Base-by-base conservation (phyloP, 495 filamentous ascomycete species). In the Aspergillus sclerotiicarbonarius region DNA sequence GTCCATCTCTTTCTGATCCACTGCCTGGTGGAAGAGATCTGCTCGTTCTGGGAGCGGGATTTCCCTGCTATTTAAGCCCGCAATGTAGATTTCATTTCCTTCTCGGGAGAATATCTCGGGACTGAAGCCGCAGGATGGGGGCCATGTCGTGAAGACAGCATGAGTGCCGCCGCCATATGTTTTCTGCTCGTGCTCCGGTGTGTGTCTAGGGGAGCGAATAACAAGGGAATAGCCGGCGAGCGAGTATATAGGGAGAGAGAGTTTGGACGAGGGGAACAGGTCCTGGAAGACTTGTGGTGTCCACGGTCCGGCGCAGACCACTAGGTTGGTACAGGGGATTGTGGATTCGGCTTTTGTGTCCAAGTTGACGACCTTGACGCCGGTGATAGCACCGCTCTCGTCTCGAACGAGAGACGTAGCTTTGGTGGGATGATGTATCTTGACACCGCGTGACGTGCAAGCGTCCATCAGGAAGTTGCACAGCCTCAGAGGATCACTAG, bases 191-290 rank as follows among this genome's bases (percentile, higher is more conserved):
- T 67, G 54, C 13, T 67, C 61, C 13, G 60, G n/a, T 30, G 71
- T 60, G 67, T 78, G 86, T 18, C 79, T 73, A 18, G 87, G 82
- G 3, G 85, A 86, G 51, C 75, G 79, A 8, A 92, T 60, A 8
- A 92, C 77, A 6, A 94, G 63, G 19, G 86, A 89, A 63, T 91
- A 85, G 0, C 90, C 90, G 6, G 89, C 88, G 6, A 94, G 71
- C 19, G 82, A 78, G 16, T 74, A 66, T 30, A 92, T 76, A 4
- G 83, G 80, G 4, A 91, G 54, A 29, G 70, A 66, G 15, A 76
- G 52, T 13, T 62, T 62, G 0, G 84, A 78, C 2, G 70, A 60
- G 0, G 84, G 85, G 64, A 94, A 92, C 16, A 94, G 77, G 3
- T 71, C 75, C 13, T 65, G 53, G 64, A 90, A 87, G 10, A 89